Evolutionary conservation across 2,329 filamentous ascomycete species (phyloP).

Genomic region (Cladorrhinum sp.): DNA sequence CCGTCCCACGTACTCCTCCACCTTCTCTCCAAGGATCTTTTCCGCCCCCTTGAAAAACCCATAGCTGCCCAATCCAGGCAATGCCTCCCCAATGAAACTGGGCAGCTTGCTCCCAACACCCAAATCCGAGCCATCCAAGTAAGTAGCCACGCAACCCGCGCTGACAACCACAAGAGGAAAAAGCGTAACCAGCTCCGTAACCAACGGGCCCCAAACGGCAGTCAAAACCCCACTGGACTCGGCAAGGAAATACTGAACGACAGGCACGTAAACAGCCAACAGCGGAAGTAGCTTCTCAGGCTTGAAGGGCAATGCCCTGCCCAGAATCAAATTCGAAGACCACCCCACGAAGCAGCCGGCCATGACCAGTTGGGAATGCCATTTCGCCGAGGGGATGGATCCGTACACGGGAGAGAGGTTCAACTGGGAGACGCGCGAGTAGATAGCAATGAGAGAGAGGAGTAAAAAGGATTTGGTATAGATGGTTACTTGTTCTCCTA

Average conservation of each 20-base stretch:
- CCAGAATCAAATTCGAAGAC: slow-evolving; percentile 61
- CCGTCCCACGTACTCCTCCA: slow-evolving; percentile 55
- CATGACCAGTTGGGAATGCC: slow-evolving; percentile 66
- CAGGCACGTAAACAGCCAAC: slow-evolving; percentile 71
- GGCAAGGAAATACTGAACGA: slow-evolving; percentile 69
- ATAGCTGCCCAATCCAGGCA: slow-evolving; percentile 65
- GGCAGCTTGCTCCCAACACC: slow-evolving; percentile 43
- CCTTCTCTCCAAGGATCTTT: slow-evolving; percentile 36
- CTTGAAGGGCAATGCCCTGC: slow-evolving; percentile 47
- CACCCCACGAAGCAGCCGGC: slow-evolving; percentile 69
- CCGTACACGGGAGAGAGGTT: slow-evolving; percentile 86
- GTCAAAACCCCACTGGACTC: slow-evolving; percentile 64
- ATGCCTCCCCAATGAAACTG: slow-evolving; percentile 58
- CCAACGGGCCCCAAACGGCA: slow-evolving; percentile 67
- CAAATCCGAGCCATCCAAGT: slow-evolving; percentile 61
- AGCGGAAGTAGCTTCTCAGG: slow-evolving; percentile 64
- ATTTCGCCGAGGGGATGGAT: slow-evolving; percentile 70
- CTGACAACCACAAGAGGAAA: slow-evolving; percentile 66
- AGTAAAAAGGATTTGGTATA: slow-evolving; percentile 44
- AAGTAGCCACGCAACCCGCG: slow-evolving; percentile 59
- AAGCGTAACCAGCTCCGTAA: slow-evolving; percentile 72
- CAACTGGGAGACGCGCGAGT: slow-evolving; percentile 69
- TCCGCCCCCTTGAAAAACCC: slow-evolving; percentile 58
- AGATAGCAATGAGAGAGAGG: slow-evolving; percentile 58
- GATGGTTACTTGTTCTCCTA: slow-evolving; percentile 38